Conservation (phyloP, 768 basidiomycete species). For the Nidularia sp. region DNA sequence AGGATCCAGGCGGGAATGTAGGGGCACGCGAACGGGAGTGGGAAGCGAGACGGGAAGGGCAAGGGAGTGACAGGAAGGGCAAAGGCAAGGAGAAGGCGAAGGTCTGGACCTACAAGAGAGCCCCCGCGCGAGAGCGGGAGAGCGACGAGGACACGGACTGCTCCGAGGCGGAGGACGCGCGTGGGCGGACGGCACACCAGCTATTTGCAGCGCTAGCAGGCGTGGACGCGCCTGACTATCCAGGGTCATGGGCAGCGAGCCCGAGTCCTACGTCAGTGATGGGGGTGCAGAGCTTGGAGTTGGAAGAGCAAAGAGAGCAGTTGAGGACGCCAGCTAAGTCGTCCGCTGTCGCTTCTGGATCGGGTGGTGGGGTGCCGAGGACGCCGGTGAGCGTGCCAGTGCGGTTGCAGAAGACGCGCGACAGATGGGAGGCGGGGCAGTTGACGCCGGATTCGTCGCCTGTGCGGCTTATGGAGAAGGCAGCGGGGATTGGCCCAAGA, state of each 20-base stretch:
- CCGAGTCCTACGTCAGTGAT: slow-evolving; percentile 14
- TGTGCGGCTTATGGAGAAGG: neutral
- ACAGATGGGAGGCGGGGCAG: slow-evolving; percentile 1
- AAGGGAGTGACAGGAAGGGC: too few species aligned
- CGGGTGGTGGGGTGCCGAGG: too few species aligned
- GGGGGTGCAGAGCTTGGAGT: slow-evolving; percentile 1
- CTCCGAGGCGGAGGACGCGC: slow-evolving; percentile 42
- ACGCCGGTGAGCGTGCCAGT: too few species aligned
- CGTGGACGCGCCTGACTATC: slow-evolving; percentile 4
- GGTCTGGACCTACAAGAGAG: too few species aligned
- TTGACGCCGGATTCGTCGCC: slow-evolving; percentile 16
- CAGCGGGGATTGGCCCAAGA: too few species aligned
- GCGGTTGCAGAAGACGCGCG: too few species aligned
- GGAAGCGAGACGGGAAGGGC: too few species aligned
- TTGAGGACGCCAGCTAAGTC: neutral
- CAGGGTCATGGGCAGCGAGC: slow-evolving; percentile 24
- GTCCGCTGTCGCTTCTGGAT: neutral
- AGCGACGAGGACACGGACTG: slow-evolving; percentile 28
- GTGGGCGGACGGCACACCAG: slow-evolving; percentile 50
- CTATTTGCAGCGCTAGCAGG: slow-evolving; percentile 44
- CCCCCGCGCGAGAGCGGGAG: slow-evolving; percentile 13
- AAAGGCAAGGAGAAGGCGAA: too few species aligned
- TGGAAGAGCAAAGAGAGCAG: neutral
- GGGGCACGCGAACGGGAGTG: too few species aligned
- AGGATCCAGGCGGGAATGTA: too few species aligned